phyloP scores from a whole-genome alignment of 331 rosid species.

The Ulmus americana region DNA sequence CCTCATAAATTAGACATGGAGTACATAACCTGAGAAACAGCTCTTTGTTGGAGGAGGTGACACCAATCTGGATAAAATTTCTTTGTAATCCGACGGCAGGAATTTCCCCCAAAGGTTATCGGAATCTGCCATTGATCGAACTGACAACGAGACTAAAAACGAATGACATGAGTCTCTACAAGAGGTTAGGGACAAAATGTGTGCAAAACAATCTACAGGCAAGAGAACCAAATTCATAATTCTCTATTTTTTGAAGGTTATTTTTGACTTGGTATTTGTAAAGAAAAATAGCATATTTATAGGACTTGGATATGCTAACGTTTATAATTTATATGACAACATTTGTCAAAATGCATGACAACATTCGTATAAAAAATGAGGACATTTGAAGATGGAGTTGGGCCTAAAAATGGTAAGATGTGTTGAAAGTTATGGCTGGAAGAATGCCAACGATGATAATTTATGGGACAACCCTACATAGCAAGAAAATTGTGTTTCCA shows the following conservation, averaged over 20 bases:
- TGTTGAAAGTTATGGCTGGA: background rate
- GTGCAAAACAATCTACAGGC: constrained; percentile 45
- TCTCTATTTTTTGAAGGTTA: background rate
- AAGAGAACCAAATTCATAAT: constrained; percentile 28
- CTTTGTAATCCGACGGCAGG: constrained; percentile 30
- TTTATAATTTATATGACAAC: constrained; percentile 49
- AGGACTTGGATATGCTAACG: constrained; percentile 18
- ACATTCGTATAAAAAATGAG: constrained; percentile 44
- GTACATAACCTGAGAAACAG: constrained; percentile 33
- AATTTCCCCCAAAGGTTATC: constrained; percentile 42
- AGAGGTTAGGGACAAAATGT: constrained; percentile 42
- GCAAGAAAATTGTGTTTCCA: background rate
- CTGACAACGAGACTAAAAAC: constrained; percentile 18
- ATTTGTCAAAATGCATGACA: constrained; percentile 37
- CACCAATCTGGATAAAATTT: constrained; percentile 37
- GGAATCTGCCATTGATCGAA: constrained; percentile 35
- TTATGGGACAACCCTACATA: background rate
- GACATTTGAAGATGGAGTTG: constrained; percentile 29
- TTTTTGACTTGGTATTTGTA: no score
- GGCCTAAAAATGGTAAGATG: background rate
- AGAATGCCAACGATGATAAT: constrained; percentile 7
- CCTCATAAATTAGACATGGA: constrained; percentile 43
- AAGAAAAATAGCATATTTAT: constrained; percentile 5
- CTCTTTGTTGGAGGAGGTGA: constrained; percentile 40
- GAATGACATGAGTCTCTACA: constrained; percentile 38